A percentile compares a stretch with the other conserved stretches of the same genome.
phyloP scores from a whole-genome alignment of 2,329 filamentous ascomycete genomes.

The Shiraia sp. region DNA sequence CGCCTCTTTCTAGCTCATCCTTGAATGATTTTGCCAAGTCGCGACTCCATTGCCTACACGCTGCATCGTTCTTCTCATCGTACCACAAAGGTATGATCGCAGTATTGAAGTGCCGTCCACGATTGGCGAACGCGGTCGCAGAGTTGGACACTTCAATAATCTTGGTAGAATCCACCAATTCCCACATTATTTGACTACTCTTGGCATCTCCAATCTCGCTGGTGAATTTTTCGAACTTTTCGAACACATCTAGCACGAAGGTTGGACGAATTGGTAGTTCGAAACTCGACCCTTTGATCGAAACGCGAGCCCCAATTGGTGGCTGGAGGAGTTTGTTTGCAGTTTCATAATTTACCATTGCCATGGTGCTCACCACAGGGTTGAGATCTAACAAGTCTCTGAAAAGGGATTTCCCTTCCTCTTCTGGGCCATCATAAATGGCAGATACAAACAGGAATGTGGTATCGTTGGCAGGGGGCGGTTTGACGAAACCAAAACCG shows the following conservation, averaged over 20 bases:
- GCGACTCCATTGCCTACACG: conserved; percentile 9
- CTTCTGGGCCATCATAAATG: conserved; percentile 2
- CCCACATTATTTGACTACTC: conserved; percentile 8
- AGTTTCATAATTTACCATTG: conserved; percentile 4
- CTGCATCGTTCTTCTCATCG: conserved; percentile 4
- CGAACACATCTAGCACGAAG: conserved; percentile 3
- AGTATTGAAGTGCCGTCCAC: conserved; percentile 8
- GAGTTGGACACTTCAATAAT: conserved; percentile 8
- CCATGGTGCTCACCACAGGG: conserved; percentile 7
- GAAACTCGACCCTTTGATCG: conserved; percentile 5
- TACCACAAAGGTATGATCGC: conserved; percentile 7
- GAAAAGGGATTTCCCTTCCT: conserved; percentile 7
- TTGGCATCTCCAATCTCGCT: conserved; percentile 2
- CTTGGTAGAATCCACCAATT: conserved; percentile 7
- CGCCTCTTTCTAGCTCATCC: conserved; percentile 4
- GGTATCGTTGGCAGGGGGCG: conserved; percentile 4
- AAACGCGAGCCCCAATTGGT: conserved; percentile 6
- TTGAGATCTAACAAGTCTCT: conserved; percentile 3
- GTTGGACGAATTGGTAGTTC: conserved; percentile 8
- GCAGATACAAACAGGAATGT: conserved; percentile 5
- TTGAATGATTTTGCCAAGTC: conserved; percentile 9
- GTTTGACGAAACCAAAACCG: conserved; percentile 8
- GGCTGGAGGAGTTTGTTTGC: conserved; percentile 7
- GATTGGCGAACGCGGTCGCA: conserved; percentile 8
- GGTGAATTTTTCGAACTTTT: conserved; percentile 5